Evolutionary conservation across 306 rosid genomes (phyloP), one percentile per base, ranked within the genome.

Genomic region (Psophocarpus tetragonolobus): DNA sequence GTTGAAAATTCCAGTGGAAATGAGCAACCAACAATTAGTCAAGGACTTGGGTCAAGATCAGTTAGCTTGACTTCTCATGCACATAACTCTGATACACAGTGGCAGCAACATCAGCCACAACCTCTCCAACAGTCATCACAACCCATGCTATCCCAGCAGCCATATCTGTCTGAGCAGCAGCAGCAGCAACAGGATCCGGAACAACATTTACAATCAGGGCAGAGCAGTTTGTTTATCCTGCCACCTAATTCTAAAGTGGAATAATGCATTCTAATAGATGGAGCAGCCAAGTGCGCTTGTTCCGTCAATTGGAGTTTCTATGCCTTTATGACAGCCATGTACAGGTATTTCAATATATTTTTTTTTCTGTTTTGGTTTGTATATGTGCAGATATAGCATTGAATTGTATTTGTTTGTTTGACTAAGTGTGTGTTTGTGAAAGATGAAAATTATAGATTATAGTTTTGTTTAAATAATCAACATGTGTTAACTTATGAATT

Each of bases 11-110:
- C 85, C 27, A 32, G 82, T 35, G 90, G 90, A 71, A 84, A 82
- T 74, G 96, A 84, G 71, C 76, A 77, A 12, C 81, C 87, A 30
- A 73, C 87, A 69, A 44, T 79, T 51, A 82, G 85, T 84, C 87
- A 83, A 74, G 94, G 93, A 20, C 24, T 85, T 63, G 88, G 90
- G 54, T 82, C 90, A 32, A 87, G 89, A 63, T 87, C 92, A 66
- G 86, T 84, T 79, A 75, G 83, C 78, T 74, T 87, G 71, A 62
- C 91, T 21, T 73, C 88, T 68, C 92, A 84, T 68, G 90, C 89
- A 50, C 91, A 84, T 82, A 89, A 83, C 75, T 83, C 85, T 81
- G 97, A 91, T 76, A 78, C 87, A 5, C 92, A 87, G 77, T 81
- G 92, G 94, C 89, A 77, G 75, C 87, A 80, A 76, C 87, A 74